phyloP scores from a whole-genome alignment of 2,329 filamentous ascomycete genomes.

The Aspergillus clavatus region DNA sequence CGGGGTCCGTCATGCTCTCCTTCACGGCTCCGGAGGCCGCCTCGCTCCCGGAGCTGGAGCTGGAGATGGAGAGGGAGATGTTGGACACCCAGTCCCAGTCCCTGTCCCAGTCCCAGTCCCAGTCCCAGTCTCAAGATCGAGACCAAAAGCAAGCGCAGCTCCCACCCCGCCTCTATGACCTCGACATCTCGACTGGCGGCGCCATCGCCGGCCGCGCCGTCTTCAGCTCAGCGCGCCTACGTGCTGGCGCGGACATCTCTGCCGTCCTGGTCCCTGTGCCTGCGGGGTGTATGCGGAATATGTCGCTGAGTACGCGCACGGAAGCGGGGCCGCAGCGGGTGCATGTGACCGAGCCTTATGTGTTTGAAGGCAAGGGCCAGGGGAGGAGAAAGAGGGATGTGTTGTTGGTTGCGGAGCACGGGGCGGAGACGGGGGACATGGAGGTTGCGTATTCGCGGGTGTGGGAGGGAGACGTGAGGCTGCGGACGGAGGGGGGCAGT shows the following conservation, averaged over 20 bases:
- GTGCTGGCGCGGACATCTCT: slow-evolving; percentile 47
- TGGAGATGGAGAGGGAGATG: slow-evolving; percentile 2
- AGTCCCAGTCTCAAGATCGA: no score
- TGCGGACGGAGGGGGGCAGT: slow-evolving; percentile 12
- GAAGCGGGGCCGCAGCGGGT: slow-evolving; percentile 14
- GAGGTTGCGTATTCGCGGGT: slow-evolving; percentile 24
- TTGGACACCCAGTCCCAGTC: no score
- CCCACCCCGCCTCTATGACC: slow-evolving; percentile 21
- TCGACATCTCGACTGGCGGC: slow-evolving; percentile 27
- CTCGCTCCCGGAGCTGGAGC: slow-evolving; percentile 2
- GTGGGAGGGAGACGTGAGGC: slow-evolving; percentile 29
- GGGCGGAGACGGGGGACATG: slow-evolving; percentile 19
- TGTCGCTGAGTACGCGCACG: slow-evolving; percentile 16
- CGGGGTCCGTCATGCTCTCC: slow-evolving; percentile 25
- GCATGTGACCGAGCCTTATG: slow-evolving; percentile 15
- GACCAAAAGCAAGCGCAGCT: no score
- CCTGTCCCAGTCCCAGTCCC: no score
- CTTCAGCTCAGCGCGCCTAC: slow-evolving; percentile 43
- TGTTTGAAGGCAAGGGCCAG: not conserved
- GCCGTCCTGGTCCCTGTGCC: slow-evolving; percentile 45
- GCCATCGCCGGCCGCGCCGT: slow-evolving; percentile 41
- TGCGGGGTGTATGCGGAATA: not conserved
- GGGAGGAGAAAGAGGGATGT: not conserved
- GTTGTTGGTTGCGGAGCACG: slow-evolving; percentile 13
- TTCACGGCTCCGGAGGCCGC: slow-evolving; percentile 11